Conservation (phyloP, 768 basidiomycete genomes). For the Phlebiopsis flavidoalba region DNA sequence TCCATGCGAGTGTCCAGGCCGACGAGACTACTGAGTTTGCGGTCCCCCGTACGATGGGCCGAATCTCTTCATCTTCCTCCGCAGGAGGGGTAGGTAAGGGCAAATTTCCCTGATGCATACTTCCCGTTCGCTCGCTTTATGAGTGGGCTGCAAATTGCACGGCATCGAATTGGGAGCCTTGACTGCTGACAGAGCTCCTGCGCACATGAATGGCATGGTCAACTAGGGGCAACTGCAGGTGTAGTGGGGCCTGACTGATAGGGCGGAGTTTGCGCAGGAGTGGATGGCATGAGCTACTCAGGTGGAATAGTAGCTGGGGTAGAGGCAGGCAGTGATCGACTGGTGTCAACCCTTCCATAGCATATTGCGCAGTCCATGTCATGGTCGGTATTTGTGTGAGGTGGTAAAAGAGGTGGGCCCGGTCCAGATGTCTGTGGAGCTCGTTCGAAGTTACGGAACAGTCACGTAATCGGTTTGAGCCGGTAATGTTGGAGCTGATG, state of each 20-base stretch:
- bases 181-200: conserved; percentile 14
- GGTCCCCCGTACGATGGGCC: neutral
- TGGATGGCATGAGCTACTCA: conserved; percentile 43
- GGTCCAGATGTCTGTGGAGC: conserved; percentile 21
- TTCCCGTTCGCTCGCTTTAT: conserved; percentile 66
- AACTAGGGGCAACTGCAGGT: conserved; percentile 44
- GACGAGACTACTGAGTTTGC: neutral
- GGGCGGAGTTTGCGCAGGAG: conserved; percentile 46
- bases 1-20: conserved; percentile 48
- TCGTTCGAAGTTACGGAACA: conserved; percentile 25
- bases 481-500: conserved; percentile 14
- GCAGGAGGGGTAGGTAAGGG: conserved; percentile 59
- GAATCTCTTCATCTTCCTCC: conserved; percentile 29
- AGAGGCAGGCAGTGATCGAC: neutral
- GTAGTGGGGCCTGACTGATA: conserved; percentile 45
- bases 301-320: conserved; percentile 23
- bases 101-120: conserved; percentile 71
- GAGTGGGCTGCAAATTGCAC: conserved; percentile 67
- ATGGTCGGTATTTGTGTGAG: neutral
- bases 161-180: conserved; percentile 51
- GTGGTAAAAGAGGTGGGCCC: conserved; percentile 17
- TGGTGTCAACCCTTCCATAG: conserved; percentile 20
- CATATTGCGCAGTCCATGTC: conserved; percentile 6
- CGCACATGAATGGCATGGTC: conserved; percentile 25
- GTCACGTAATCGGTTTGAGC: conserved; percentile 24